phyloP scores from a whole-genome alignment of 2,329 filamentous ascomycete genomes.

The Tolypocladium sp. region DNA sequence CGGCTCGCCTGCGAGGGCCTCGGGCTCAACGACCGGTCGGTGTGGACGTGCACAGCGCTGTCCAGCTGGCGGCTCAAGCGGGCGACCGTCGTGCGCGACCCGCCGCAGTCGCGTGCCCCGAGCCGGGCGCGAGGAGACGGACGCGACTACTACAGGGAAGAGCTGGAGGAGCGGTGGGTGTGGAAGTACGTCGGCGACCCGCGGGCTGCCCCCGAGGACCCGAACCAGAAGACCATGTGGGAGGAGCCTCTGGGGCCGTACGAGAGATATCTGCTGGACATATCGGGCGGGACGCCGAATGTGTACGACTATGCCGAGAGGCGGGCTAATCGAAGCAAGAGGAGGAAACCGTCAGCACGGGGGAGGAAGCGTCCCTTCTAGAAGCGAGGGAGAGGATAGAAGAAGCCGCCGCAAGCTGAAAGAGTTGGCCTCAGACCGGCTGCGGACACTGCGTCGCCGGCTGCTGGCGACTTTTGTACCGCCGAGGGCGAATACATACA shows the following conservation, averaged over 20 bases:
- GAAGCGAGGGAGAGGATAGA: neutral
- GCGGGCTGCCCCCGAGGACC: constrained; percentile 27
- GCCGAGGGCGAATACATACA: too few species aligned
- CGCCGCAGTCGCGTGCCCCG: neutral
- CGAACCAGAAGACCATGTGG: constrained; percentile 31
- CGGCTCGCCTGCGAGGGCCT: constrained; percentile 41
- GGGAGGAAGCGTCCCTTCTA: neutral
- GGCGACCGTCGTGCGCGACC: constrained; percentile 8
- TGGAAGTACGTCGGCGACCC: constrained; percentile 44
- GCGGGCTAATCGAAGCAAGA: constrained; percentile 7
- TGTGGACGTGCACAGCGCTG: constrained; percentile 39
- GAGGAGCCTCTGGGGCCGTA: constrained; percentile 46
- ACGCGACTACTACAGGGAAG: constrained; percentile 13
- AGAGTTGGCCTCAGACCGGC: neutral
- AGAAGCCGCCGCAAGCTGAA: neutral
- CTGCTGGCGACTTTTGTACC: too few species aligned
- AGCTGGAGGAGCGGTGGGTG: constrained; percentile 33
- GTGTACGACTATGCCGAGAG: constrained; percentile 31
- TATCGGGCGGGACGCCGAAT: constrained; percentile 34
- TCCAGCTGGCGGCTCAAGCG: constrained; percentile 33
- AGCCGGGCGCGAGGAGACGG: neutral
- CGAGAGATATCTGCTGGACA: constrained; percentile 36
- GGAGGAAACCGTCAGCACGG: constrained; percentile 2
- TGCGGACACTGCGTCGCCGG: neutral
- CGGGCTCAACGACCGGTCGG: constrained; percentile 34